Evolutionary conservation across 768 basidiomycete genomes (phyloP), one percentile per base, ranked within the genome.

Genomic region (Fibroporia radiculosa): DNA sequence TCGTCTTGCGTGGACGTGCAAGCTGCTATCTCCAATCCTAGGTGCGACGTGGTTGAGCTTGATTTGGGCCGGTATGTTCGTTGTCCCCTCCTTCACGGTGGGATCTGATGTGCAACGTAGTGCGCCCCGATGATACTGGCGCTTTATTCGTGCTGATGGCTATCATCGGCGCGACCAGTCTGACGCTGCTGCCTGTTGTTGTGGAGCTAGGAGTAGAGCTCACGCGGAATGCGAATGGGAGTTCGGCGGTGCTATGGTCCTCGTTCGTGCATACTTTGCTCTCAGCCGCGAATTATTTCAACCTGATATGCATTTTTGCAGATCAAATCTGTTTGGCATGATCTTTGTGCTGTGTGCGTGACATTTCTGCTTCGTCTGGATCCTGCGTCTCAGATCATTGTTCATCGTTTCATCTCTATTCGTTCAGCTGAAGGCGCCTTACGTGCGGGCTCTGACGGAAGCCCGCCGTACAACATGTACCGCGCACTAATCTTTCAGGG

Each of bases 151-250:
- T 68, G 3, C 67, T 91, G 36, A 80, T 84, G 68, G 73, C 73
- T 2, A 58, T 91, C 26, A 72, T 90, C 24, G 89, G 89, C 13
- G 63, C 75, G 11, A 62, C 71, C 34, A 79, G 80, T 1, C 50
- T 91, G 45, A 74, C 79, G 2, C 73, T 92, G 65, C 72, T 93
- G 2, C 87, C 89, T 2, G 71, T 90, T 23, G 79, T 68, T 1
- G 66, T 93, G 44, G 89, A 93, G 57, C 74, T 93, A 19, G 81
- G 74, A 12, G 83, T 80, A 31, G 90, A 93, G 60, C 58, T 91
- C 19, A 88, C 88, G 6, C 71, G 84, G 44, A 89, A 87, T 55
- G 75, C 87, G 1, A 84, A 88, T 45, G 79, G 75, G 1, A 88
- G 85, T 47, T 73, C 86, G 0, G 82, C 87, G 0, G 58, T 88